Evolutionary conservation across 2,329 filamentous ascomycete genomes (phyloP), one percentile per base, ranked within the genome.

Genomic region (Decorospora gaudefroyi): DNA sequence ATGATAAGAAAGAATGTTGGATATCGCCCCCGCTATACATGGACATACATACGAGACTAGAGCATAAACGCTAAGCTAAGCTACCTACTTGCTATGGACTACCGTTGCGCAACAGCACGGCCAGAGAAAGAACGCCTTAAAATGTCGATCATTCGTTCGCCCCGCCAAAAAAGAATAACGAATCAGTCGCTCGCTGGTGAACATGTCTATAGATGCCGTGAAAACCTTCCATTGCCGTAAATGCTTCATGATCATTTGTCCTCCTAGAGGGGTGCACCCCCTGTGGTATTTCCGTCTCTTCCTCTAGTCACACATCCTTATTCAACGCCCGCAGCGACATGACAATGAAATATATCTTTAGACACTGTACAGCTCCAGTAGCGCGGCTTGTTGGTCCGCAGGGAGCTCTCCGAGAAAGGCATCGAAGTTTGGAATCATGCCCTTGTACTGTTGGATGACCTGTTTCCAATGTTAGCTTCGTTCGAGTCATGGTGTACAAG

Each of bases 381-480:
- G 67, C 6, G 65, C 67, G 40, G 72, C 66, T 54, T 72, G 70
- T 51, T 77, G 70, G 18, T 68, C 65, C 6, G 69, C 62, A 4
- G 75, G 71, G 4, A 79, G 67, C 37, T 74, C 72, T 40, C 67
- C 60, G 18, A 82, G 65, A 64, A 79, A 81, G 34, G 64, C 67
- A 49, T 77, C 74, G 52, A 81, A 80, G 51, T 79, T 72, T 16
- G 74, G 73, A 17, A 82, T 80, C 62, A 83, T 72, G 44, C 64
- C 65, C 62, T 78, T 80, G 70, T 82, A 83, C 42, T 75, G 67
- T 37, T 72, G 62, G 29, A 82, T 65, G n/a, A 77, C 77, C 73
- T 78, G 51, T 42, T 30, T 10, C 18, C 4, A 12, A 19, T 53
- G 30, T 66, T 57, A 68, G 43, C 28, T 15, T 7, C 16, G 40